phyloP scores from a whole-genome alignment of 441 rosid genomes.

The Populus hybrid region DNA sequence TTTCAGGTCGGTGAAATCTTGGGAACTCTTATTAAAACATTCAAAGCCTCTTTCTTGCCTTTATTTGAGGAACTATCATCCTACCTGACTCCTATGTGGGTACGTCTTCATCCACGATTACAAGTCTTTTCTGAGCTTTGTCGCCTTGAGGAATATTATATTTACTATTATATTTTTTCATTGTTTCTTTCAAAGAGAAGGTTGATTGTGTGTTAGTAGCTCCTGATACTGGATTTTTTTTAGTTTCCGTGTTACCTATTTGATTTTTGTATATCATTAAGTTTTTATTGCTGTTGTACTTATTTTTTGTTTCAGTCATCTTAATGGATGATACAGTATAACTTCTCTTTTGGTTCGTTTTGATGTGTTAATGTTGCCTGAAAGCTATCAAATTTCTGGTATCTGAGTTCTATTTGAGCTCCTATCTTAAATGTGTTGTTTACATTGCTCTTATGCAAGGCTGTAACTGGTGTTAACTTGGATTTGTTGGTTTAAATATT shows the following conservation, averaged over 20 bases:
- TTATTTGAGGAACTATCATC: slow-evolving; percentile 93
- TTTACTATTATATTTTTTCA: neutral
- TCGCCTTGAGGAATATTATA: neutral
- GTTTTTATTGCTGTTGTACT: neutral
- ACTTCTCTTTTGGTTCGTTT: neutral
- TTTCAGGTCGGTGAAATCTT: slow-evolving; percentile 93
- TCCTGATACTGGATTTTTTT: neutral
- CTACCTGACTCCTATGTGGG: slow-evolving; percentile 99
- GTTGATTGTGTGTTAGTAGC: neutral
- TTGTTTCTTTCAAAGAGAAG: neutral
- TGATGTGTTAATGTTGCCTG: neutral
- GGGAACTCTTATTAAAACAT: slow-evolving; percentile 98
- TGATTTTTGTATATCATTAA: neutral
- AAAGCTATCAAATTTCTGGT: neutral
- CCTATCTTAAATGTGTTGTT: neutral
- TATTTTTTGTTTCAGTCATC: neutral
- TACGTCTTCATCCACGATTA: slow-evolving; percentile 38
- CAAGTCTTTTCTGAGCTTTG: neutral
- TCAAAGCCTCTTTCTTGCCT: slow-evolving; percentile 87
- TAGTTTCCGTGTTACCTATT: neutral
- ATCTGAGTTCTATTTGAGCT: neutral
- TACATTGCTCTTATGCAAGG: neutral
- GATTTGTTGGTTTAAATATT: neutral
- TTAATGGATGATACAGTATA: neutral
- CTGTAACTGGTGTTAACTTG: neutral